These are phyloP conservation scores for Nemania sp. DNA, from an alignment of 2,329 filamentous ascomycete species.

Conservation along the genomic window DNA sequence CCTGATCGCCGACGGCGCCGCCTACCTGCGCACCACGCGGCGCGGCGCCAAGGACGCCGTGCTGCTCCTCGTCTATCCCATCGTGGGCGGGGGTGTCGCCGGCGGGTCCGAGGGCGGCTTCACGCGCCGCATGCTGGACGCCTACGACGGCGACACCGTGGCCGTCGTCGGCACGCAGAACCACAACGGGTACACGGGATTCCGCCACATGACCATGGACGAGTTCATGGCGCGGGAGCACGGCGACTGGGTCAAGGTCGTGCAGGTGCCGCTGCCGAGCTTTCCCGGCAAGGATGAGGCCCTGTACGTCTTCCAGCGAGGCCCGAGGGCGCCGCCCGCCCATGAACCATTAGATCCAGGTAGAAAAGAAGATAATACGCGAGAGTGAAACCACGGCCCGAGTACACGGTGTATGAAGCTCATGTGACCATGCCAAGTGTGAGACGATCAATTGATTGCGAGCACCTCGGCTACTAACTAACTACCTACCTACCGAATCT, in stretches of 20 bases:
- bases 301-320: constrained; percentile 67
- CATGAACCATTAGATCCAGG: background rate
- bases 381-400: background rate
- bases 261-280: constrained; percentile 71
- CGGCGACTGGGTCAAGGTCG: constrained; percentile 62
- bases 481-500: background rate
- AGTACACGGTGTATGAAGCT: too few relatives aligned
- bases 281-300: constrained; percentile 80
- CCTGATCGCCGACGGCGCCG: constrained; percentile 60
- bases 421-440: too few relatives aligned
- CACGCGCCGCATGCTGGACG: constrained; percentile 63
- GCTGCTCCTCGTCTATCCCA: constrained; percentile 73
- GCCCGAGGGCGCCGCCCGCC: constrained; percentile 42
- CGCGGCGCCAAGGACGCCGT: constrained; percentile 59
- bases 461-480: background rate
- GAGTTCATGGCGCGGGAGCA: constrained; percentile 61
- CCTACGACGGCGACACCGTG: constrained; percentile 66
- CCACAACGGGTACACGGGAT: constrained; percentile 73
- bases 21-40: constrained; percentile 56
- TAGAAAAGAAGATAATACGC: constrained; percentile 5
- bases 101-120: constrained; percentile 68
- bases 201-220: constrained; percentile 65
- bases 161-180: constrained; percentile 79
- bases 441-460: background rate
- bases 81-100: constrained; percentile 67